Base-by-base conservation (phyloP, 1,284 basidiomycete species). In the Phaffia rhodozyma region DNA sequence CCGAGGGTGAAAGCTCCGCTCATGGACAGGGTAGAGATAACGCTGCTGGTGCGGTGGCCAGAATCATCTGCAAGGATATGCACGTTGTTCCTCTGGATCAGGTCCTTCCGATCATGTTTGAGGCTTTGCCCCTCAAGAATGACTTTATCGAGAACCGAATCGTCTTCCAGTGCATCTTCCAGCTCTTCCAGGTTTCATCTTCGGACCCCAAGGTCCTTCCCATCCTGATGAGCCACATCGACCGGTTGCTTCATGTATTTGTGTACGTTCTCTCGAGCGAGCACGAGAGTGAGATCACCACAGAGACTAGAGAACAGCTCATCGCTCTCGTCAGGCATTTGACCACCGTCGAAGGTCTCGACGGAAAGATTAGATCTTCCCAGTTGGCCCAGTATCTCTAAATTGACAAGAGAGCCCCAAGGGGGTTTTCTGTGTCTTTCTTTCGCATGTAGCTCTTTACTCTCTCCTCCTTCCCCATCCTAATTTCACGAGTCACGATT, bases 91-190 rank as follows among this genome's bases (percentile, higher is more conserved):
- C 96, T 27, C 82, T 98, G 54, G 91, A 93, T 58, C 75, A 80
- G 72, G 91, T 94, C 54, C 81, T 97, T 32, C 89, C 91, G 0
- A 80, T 91, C 62, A 83, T 97, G 72, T 78, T 96, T 66, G 80
- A 80, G 47, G 85, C 87, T 52, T 81, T 98, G 53, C 94, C 94
- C 4, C 79, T 98, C 68, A 65, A 62, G 73, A 86, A 90, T 73
- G 93, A 97, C 77, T 83, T 82, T 71, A 82, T 92, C 60, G 91
- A 96, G 79, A 93, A 94, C 77, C 80, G 84, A 34, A 87, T 93
- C 0, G 85, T 93, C 55, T 94, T 96, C 83, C 83, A 85, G 55
- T 86, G 89, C 30, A 80, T 98, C 71, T 92, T 98, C 83, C 81
- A 86, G 68, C 80, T 98, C 58, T 91, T 93, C 81, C 82, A 84